A percentile compares a stretch with the other conserved stretches of the same genome.
phyloP scores from a whole-genome alignment of 2,329 filamentous ascomycete genomes.

The Fusarium xyrophilum region DNA sequence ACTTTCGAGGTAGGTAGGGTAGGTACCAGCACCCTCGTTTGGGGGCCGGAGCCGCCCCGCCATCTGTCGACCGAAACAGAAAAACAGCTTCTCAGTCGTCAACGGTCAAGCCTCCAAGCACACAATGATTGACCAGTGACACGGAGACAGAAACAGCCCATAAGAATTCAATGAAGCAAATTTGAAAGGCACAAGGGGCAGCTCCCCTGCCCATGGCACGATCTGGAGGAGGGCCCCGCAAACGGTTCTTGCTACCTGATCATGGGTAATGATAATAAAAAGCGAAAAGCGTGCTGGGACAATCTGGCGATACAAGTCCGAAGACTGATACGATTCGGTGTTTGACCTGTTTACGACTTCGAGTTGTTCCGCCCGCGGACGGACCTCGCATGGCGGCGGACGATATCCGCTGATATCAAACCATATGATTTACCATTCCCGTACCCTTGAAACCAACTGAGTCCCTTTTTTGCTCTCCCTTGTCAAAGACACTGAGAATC shows the following conservation, averaged over 20 bases:
- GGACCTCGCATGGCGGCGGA: conserved; percentile 9
- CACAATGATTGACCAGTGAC: conserved; percentile 20
- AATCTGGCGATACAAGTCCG: conserved; percentile 11
- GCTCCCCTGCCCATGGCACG: conserved; percentile 23
- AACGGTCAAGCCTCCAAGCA: conserved; percentile 12
- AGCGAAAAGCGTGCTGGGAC: not conserved
- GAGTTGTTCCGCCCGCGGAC: not conserved
- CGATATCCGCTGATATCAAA: conserved; percentile 28
- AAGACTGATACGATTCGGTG: conserved; percentile 17
- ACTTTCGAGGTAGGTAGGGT: conserved; percentile 9
- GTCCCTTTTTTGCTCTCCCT: conserved; percentile 11
- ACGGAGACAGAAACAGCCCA: conserved; percentile 22
- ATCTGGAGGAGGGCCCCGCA: conserved; percentile 21
- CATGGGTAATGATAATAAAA: conserved; percentile 16
- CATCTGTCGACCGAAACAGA: conserved; percentile 27
- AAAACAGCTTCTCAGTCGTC: conserved; percentile 24
- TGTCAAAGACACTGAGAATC: conserved; percentile 16
- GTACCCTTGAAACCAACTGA: conserved; percentile 18
- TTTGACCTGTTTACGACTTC: not conserved
- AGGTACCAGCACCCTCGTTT: conserved; percentile 1
- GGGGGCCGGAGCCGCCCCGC: conserved; percentile 31
- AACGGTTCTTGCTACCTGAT: conserved; percentile 12
- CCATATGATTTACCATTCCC: conserved; percentile 32
- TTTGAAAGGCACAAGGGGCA: conserved; percentile 3
- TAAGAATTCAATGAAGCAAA: conserved; percentile 15